Evolutionary conservation across 2,329 filamentous ascomycete species (phyloP).

Genomic region (Ceratocystis diversiconidia): DNA sequence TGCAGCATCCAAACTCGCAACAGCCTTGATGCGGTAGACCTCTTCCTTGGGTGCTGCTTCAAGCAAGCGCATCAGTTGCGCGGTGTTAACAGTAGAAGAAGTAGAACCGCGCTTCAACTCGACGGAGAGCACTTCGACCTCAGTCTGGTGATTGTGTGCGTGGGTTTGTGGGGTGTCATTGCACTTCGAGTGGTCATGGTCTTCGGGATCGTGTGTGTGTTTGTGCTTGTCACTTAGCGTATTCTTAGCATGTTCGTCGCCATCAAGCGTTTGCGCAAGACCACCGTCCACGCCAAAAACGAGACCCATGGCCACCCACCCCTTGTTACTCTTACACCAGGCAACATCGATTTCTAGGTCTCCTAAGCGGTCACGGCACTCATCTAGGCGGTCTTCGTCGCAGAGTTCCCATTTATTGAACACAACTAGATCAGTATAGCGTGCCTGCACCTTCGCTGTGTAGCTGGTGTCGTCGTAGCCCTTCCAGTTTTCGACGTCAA

Average conservation of each 20-base stretch:
- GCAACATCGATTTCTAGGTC: conserved; percentile 69
- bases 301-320: conserved; percentile 62
- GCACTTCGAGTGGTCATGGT: conserved; percentile 26
- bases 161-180: conserved; percentile 29
- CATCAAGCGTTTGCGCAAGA: conserved; percentile 44
- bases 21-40: conserved; percentile 83
- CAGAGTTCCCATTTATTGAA: conserved; percentile 86
- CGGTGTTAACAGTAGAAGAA: conserved; percentile 35
- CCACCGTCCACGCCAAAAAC: conserved; percentile 81
- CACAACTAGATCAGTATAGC: conserved; percentile 79
- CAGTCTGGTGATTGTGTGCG: conserved; percentile 53
- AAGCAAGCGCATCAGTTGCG: conserved; percentile 54
- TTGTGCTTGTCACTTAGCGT: conserved; percentile 21
- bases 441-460: conserved; percentile 75
- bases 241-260: conserved; percentile 25
- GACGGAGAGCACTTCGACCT: conserved; percentile 86
- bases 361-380: conserved; percentile 62
- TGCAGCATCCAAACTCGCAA: conserved; percentile 34
- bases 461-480: conserved; percentile 86
- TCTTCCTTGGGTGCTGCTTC: conserved; percentile 74
- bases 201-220: conserved; percentile 23
- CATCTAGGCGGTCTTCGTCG: conserved; percentile 59
- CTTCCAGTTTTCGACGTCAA: conserved; percentile 90
- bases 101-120: conserved; percentile 38
- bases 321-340: conserved; percentile 72